phyloP scores from a whole-genome alignment of 1,284 basidiomycete species.

The Sphaerobolus stellatus region DNA sequence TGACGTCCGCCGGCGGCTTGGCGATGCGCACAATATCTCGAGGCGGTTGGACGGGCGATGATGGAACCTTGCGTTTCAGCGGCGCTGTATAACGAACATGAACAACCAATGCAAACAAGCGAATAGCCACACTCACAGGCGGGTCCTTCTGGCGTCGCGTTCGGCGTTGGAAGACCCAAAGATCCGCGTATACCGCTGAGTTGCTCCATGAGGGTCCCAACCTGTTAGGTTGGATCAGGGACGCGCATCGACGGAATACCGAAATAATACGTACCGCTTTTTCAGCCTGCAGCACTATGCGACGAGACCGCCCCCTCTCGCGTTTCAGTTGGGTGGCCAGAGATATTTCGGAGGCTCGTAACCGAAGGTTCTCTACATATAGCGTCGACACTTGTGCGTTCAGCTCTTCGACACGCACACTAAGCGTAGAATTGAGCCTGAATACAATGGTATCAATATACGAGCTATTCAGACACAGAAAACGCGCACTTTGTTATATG shows the following conservation, averaged over 20 bases:
- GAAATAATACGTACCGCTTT: conserved; percentile 53
- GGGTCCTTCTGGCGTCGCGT: not conserved
- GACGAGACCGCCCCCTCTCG: conserved; percentile 71
- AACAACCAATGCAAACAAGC: not conserved
- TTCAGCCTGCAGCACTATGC: conserved; percentile 69
- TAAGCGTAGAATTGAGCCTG: conserved; percentile 80
- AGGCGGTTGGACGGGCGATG: conserved; percentile 7
- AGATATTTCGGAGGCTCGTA: conserved; percentile 76
- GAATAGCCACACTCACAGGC: not conserved
- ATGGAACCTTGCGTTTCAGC: conserved; percentile 4
- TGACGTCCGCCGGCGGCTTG: conserved; percentile 6
- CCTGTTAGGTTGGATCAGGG: conserved; percentile 52
- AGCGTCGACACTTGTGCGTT: conserved; percentile 76
- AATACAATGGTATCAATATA: conserved; percentile 8
- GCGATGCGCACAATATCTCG: conserved; percentile 6
- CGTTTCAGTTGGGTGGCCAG: conserved; percentile 71
- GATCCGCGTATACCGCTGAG: conserved; percentile 5
- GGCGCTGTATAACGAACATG: not conserved
- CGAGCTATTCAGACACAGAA: not conserved
- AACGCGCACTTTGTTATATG: conserved; percentile 78
- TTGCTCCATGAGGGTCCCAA: conserved; percentile 11
- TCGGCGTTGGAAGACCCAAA: not conserved
- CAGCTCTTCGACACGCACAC: conserved; percentile 78
- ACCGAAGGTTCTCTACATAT: conserved; percentile 75
- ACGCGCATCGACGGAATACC: conserved; percentile 41